phyloP scores from a whole-genome alignment of 495 filamentous ascomycete species.

The Penicillium maclennaniae region DNA sequence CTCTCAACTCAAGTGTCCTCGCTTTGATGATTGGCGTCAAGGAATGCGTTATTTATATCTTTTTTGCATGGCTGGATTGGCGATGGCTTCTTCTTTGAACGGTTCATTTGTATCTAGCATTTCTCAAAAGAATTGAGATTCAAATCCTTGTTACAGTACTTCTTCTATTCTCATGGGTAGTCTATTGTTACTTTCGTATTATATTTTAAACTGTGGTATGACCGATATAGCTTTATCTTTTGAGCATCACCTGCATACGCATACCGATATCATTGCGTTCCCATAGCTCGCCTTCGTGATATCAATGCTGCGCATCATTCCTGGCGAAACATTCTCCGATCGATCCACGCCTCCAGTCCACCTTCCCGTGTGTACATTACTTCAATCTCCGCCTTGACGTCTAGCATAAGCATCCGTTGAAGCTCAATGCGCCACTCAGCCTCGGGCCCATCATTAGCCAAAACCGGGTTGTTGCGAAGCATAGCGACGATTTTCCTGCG shows the following conservation, averaged over 20 bases:
- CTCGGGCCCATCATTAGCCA: slow-evolving; percentile 46
- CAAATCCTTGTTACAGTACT: not conserved
- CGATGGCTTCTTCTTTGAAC: slow-evolving; percentile 14
- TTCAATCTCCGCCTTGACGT: slow-evolving; percentile 88
- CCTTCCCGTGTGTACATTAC: slow-evolving; percentile 59
- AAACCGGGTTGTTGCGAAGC: slow-evolving; percentile 52
- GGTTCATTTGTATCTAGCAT: slow-evolving; percentile 16
- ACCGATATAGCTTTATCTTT: not conserved
- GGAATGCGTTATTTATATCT: slow-evolving; percentile 11
- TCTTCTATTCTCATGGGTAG: not conserved
- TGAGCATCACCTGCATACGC: not conserved
- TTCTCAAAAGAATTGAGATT: slow-evolving; percentile 4
- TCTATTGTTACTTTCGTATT: not conserved
- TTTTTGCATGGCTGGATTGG: slow-evolving; percentile 22
- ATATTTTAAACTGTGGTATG: not conserved
- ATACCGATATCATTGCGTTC: not conserved
- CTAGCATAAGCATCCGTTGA: slow-evolving; percentile 82
- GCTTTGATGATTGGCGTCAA: slow-evolving; percentile 22
- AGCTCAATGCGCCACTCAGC: slow-evolving; percentile 60
- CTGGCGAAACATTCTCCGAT: slow-evolving; percentile 39
- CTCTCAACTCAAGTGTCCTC: not conserved
- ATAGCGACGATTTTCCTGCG: slow-evolving; percentile 63
- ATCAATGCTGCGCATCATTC: slow-evolving; percentile 1
- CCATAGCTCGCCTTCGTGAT: not conserved
- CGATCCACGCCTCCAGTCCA: slow-evolving; percentile 63